Evolutionary conservation across 805 yeast species (phyloP).

Genomic region (Candida xiaguanensis): DNA sequence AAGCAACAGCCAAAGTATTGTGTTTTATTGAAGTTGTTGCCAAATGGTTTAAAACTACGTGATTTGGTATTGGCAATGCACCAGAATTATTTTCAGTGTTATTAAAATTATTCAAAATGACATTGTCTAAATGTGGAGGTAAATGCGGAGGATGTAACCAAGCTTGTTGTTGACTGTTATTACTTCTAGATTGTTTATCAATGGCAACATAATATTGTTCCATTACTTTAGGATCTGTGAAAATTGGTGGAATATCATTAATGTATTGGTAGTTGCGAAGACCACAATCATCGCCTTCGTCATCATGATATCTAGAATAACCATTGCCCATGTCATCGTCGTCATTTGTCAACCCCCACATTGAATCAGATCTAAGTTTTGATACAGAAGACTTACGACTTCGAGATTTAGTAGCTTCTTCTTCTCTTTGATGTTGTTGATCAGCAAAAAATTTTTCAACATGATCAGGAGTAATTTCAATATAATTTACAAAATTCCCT

Average conservation of each 20-base stretch:
- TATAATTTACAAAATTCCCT: slow-evolving; percentile 92
- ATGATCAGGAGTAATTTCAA: slow-evolving; percentile 60
- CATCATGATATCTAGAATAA: slow-evolving; percentile 71
- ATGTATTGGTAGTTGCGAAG: slow-evolving; percentile 42
- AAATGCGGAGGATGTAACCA: slow-evolving; percentile 89
- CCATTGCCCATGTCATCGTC: slow-evolving; percentile 85
- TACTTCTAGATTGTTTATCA: slow-evolving; percentile 62
- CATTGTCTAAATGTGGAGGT: slow-evolving; percentile 95
- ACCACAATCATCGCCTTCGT: slow-evolving; percentile 23
- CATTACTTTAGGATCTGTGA: slow-evolving; percentile 83
- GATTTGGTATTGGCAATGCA: slow-evolving; percentile 90
- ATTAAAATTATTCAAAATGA: slow-evolving; percentile 72
- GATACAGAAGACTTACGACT: slow-evolving; percentile 30
- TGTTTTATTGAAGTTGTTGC: slow-evolving; percentile 96
- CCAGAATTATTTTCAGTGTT: slow-evolving; percentile 79
- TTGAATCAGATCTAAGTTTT: slow-evolving; percentile 49
- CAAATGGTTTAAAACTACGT: slow-evolving; percentile 87
- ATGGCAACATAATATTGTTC: slow-evolving; percentile 77
- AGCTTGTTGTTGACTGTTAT: slow-evolving; percentile 54
- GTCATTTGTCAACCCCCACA: slow-evolving; percentile 59
- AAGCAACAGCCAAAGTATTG: slow-evolving; percentile 89
- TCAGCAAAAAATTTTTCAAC: slow-evolving; percentile 20
- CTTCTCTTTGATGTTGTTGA: slow-evolving; percentile 9
- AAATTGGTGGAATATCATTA: slow-evolving; percentile 74
- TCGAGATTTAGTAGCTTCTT: slow-evolving; percentile 10